These are phyloP conservation scores for Emergomyces africanus DNA, from an alignment of 2,329 filamentous ascomycete species.

Conservation along the genomic window DNA sequence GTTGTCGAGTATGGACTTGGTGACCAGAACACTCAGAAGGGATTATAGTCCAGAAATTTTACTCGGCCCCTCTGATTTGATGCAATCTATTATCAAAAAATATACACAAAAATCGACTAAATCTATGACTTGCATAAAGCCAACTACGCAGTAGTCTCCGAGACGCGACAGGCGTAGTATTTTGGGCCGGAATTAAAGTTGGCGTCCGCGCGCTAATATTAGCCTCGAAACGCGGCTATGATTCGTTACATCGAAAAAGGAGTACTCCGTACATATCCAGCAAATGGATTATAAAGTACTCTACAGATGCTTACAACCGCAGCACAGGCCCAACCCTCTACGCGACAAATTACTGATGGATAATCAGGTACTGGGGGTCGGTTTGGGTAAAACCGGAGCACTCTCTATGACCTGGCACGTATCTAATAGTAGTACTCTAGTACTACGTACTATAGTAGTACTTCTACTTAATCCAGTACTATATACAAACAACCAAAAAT, in stretches of 20 bases:
- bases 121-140: background rate
- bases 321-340: background rate
- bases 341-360: background rate
- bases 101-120: too few relatives aligned
- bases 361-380: too few relatives aligned
- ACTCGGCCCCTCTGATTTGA: too few relatives aligned
- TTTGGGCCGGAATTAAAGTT: background rate
- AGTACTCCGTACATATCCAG: background rate
- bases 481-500: constrained; percentile 2
- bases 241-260: background rate
- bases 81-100: too few relatives aligned
- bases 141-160: background rate
- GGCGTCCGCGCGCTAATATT: background rate
- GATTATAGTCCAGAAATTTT: too few relatives aligned
- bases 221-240: background rate
- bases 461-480: background rate
- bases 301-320: background rate
- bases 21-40: too few relatives aligned
- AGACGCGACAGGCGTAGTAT: background rate
- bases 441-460: too few relatives aligned
- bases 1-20: too few relatives aligned
- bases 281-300: background rate
- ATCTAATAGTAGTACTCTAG: too few relatives aligned
- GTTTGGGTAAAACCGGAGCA: background rate
- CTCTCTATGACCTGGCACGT: background rate